A percentile compares a stretch with the other conserved stretches of the same genome.
Evolutionary conservation across 2,329 filamentous ascomycete species (phyloP).

Genomic region (Sclerotinia spermophila): DNA sequence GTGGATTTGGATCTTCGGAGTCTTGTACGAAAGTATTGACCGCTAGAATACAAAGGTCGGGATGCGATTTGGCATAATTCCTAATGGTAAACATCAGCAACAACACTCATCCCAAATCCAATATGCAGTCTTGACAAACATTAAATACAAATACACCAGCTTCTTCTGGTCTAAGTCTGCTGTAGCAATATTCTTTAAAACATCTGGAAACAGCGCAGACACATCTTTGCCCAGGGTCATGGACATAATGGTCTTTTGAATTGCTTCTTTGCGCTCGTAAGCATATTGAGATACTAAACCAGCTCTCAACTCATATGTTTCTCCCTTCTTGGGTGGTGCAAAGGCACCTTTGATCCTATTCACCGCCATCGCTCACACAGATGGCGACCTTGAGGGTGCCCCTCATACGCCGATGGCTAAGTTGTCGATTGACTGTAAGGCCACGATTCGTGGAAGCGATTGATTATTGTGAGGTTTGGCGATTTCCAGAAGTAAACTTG

Average conservation of each 20-base stretch:
- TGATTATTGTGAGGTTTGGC: neutral
- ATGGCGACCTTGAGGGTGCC: constrained; percentile 40
- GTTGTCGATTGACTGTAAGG: constrained; percentile 24
- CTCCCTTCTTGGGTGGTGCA: constrained; percentile 87
- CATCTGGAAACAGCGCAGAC: constrained; percentile 92
- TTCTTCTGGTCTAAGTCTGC: constrained; percentile 97
- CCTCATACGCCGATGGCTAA: constrained; percentile 37
- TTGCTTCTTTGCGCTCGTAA: constrained; percentile 97
- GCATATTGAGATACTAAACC: constrained; percentile 98
- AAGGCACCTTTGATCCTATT: constrained; percentile 95
- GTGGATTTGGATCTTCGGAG: constrained; percentile 94
- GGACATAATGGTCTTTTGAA: constrained; percentile 99
- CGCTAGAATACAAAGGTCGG: constrained; percentile 95
- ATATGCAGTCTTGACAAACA: constrained; percentile 50
- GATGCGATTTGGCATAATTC: constrained; percentile 99
- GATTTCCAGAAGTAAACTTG: neutral
- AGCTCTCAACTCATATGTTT: constrained; percentile 95
- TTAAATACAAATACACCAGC: constrained; percentile 95
- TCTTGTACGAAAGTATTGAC: constrained; percentile 99
- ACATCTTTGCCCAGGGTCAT: constrained; percentile 99
- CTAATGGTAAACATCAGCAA: constrained; percentile 44
- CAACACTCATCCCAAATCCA: neutral
- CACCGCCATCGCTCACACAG: constrained; percentile 69
- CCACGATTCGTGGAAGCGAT: constrained; percentile 25
- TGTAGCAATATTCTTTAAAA: constrained; percentile 98